Base-by-base conservation (phyloP, 495 filamentous ascomycete species). In the Neurospora discreta region DNA sequence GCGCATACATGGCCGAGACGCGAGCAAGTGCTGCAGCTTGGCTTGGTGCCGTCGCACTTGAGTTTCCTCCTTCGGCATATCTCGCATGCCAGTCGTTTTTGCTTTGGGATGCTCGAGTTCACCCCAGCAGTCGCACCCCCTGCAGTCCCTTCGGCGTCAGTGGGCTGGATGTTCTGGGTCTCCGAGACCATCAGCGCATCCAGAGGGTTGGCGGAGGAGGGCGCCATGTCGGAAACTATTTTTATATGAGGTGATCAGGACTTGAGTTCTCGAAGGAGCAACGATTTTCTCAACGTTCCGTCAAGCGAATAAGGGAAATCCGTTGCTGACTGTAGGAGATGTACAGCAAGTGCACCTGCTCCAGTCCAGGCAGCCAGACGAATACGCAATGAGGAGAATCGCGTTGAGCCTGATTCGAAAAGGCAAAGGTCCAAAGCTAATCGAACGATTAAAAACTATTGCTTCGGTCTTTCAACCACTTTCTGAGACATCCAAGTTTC, bases 11-110 rank as follows among this genome's bases (percentile, higher is more conserved):
- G 95, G 43, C 92, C 90, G 70, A 99, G 82, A 69, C 95, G 86
- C 18, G 91, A 89, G 80, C 95, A 99, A 30, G 95, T 99, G 76
- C 91, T 93, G 80, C 95, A 99, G 76, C 91, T 95, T 15, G 95
- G 95, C 73, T 90, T 89, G 58, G 83, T 79, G 70, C 91, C 90
- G 75, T 93, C 90, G 78, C 91, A 93, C 74, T 92, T 91, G 69
- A 99, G 84, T 79, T 99, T 99, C 77, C 95, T 88, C 79, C 94
- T 95, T 75, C 95, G 87, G 78, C 95, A 99, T 65, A 99, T 89
- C 70, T 97, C 91, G 80, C 95, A 99, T n/a, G 95, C 95, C 74
- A 98, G 93, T 76, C 95, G 88, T 84, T 98, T 98, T 30, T 91
- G 89, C 76, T 93, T 93, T 38, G 93, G 92, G 20, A 92, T 84